A percentile compares a stretch with the other conserved stretches of the same genome.
Conservation (phyloP, 345 rosid species). For the Nephelium lappaceum region DNA sequence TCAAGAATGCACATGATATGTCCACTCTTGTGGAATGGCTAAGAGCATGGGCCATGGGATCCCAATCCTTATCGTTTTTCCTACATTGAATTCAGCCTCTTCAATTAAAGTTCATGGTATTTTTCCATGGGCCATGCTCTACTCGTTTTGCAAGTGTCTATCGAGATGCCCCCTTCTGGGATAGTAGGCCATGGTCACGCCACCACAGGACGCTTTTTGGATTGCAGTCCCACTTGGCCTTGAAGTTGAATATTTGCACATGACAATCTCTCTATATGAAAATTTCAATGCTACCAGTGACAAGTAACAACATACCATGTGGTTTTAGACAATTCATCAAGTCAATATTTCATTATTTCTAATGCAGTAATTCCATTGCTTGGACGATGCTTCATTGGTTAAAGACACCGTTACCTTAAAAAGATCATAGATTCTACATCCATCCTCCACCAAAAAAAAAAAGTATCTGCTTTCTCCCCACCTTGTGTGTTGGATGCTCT, state of each 20-base stretch:
- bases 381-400: too few relatives aligned
- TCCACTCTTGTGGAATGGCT: slow-evolving; percentile 9
- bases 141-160: not conserved
- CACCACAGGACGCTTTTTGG: not conserved
- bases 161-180: not conserved
- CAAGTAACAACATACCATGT: slow-evolving; percentile 25
- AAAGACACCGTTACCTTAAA: too few relatives aligned
- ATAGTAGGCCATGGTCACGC: not conserved
- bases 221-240: slow-evolving; percentile 21
- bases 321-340: slow-evolving; percentile 11
- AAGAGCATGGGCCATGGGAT: slow-evolving; percentile 35
- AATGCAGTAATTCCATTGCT: not conserved
- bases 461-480: too few relatives aligned
- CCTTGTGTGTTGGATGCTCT: too few relatives aligned
- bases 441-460: too few relatives aligned
- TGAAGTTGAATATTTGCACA: slow-evolving; percentile 4
- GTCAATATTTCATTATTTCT: too few relatives aligned
- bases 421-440: too few relatives aligned
- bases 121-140: not conserved
- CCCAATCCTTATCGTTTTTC: slow-evolving; percentile 29
- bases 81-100: slow-evolving; percentile 36
- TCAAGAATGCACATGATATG: slow-evolving; percentile 37
- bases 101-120: not conserved
- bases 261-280: not conserved
- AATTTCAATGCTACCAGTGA: not conserved